Evolutionary conservation across 1,284 basidiomycete species (phyloP).

Genomic region (Leccinum angustisporum): DNA sequence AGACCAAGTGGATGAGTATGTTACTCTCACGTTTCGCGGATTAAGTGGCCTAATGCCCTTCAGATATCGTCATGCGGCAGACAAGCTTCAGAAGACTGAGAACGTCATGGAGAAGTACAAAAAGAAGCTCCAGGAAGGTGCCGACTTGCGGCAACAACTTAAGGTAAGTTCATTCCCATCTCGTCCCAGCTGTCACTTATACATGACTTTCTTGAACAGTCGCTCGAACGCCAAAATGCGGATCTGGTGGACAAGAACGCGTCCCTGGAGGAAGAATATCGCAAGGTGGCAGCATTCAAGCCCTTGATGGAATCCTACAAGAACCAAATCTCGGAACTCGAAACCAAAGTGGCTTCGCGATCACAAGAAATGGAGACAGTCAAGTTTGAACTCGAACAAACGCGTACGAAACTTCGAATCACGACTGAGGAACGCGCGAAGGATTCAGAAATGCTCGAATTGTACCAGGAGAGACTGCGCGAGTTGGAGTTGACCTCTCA

Average conservation of each 20-base stretch:
- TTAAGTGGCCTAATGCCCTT: background rate
- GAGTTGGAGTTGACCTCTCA: slow-evolving; percentile 79
- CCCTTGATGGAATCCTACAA: slow-evolving; percentile 93
- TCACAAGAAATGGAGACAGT: slow-evolving; percentile 72
- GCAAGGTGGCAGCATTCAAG: slow-evolving; percentile 84
- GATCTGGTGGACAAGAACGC: slow-evolving; percentile 90
- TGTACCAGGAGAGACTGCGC: slow-evolving; percentile 89
- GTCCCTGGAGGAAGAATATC: slow-evolving; percentile 86
- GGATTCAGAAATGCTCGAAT: slow-evolving; percentile 82
- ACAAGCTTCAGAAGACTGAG: slow-evolving; percentile 90
- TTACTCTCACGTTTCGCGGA: background rate
- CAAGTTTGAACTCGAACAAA: slow-evolving; percentile 76
- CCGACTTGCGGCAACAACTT: slow-evolving; percentile 82
- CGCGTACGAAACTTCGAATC: slow-evolving; percentile 67
- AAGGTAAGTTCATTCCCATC: slow-evolving; percentile 52
- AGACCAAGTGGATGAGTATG: slow-evolving; percentile 92
- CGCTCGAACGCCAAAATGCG: slow-evolving; percentile 90
- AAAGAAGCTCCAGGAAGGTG: slow-evolving; percentile 95
- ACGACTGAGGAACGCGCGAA: slow-evolving; percentile 69
- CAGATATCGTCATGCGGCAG: slow-evolving; percentile 87
- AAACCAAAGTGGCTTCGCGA: slow-evolving; percentile 64
- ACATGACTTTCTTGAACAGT: slow-evolving; percentile 41
- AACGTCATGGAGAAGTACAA: slow-evolving; percentile 99
- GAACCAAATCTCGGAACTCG: slow-evolving; percentile 80
- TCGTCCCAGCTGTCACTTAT: slow-evolving; percentile 7